Evolutionary conservation across 2,329 filamentous ascomycete species (phyloP).

Genomic region (Gremmenia infestans): DNA sequence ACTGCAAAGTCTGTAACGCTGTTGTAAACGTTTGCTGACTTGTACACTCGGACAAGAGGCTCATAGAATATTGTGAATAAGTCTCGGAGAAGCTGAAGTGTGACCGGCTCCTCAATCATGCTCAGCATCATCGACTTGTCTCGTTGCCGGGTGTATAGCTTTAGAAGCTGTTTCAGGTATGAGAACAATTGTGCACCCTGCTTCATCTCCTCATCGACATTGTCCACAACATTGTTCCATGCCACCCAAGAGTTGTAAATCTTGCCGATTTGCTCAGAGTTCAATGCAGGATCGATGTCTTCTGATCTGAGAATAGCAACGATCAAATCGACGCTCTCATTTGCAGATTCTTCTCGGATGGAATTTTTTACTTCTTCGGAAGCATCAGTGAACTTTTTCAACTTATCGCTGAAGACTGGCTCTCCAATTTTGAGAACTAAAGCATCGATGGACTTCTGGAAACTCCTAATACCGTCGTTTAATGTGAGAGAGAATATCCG

Average conservation of each 20-base stretch:
- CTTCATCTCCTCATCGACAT: conserved; percentile 81
- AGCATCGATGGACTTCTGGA: conserved; percentile 81
- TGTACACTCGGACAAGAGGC: conserved; percentile 93
- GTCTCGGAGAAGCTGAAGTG: conserved; percentile 90
- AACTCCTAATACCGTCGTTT: conserved; percentile 80
- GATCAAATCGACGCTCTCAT: conserved; percentile 76
- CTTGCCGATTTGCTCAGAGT: conserved; percentile 69
- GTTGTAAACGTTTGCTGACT: conserved; percentile 96
- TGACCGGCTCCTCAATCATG: conserved; percentile 95
- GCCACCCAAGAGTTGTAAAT: conserved; percentile 94
- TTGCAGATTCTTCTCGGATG: conserved; percentile 67
- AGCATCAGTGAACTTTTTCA: conserved; percentile 72
- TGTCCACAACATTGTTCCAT: conserved; percentile 92
- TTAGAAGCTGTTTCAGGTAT: conserved; percentile 89
- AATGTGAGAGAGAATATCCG: conserved; percentile 90
- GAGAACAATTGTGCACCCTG: conserved; percentile 90
- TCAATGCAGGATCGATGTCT: conserved; percentile 65
- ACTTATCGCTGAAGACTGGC: conserved; percentile 69
- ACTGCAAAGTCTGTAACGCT: conserved; percentile 93
- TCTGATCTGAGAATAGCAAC: conserved; percentile 82
- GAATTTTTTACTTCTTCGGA: conserved; percentile 69
- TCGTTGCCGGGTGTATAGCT: conserved; percentile 82
- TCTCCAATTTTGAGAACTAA: conserved; percentile 77
- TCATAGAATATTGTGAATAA: conserved; percentile 99
- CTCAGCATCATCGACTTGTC: conserved; percentile 97